Evolutionary conservation across 305 asterid species (phyloP).

Genomic region (Fraxinus baroniana): DNA sequence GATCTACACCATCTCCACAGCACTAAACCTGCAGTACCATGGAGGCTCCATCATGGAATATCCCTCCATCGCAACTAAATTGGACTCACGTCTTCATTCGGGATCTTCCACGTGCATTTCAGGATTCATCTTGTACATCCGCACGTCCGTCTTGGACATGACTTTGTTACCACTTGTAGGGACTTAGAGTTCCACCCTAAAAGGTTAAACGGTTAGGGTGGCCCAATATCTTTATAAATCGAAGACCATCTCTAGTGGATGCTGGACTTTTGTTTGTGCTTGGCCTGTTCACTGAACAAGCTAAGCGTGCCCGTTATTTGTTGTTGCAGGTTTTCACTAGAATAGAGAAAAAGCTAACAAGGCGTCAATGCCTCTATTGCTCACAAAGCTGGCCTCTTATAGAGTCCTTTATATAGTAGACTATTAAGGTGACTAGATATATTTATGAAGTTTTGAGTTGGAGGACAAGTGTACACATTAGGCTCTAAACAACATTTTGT

Average conservation of each 20-base stretch:
- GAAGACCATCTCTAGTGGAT: background rate
- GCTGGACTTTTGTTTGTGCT: background rate
- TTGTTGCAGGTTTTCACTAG: background rate
- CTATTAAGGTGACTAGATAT: background rate
- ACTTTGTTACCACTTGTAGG: background rate
- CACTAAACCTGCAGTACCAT: background rate
- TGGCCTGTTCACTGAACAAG: background rate
- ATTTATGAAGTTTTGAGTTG: background rate
- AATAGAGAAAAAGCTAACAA: background rate
- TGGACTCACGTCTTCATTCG: background rate
- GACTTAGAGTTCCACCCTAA: background rate
- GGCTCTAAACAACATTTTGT: background rate
- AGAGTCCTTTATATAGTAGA: background rate
- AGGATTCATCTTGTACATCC: background rate
- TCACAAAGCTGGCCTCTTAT: background rate
- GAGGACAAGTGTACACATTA: background rate
- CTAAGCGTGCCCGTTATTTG: background rate
- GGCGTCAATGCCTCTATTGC: background rate
- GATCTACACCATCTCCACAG: background rate
- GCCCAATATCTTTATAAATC: background rate
- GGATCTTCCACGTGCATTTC: background rate
- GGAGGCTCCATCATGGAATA: background rate
- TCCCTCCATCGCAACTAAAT: background rate
- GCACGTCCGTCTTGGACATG: background rate
- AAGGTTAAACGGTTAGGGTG: background rate